A percentile compares a stretch with the other conserved stretches of the same genome.
Conservation (phyloP, 2,329 filamentous ascomycete genomes). For the Thielaviopsis ethacetica region DNA sequence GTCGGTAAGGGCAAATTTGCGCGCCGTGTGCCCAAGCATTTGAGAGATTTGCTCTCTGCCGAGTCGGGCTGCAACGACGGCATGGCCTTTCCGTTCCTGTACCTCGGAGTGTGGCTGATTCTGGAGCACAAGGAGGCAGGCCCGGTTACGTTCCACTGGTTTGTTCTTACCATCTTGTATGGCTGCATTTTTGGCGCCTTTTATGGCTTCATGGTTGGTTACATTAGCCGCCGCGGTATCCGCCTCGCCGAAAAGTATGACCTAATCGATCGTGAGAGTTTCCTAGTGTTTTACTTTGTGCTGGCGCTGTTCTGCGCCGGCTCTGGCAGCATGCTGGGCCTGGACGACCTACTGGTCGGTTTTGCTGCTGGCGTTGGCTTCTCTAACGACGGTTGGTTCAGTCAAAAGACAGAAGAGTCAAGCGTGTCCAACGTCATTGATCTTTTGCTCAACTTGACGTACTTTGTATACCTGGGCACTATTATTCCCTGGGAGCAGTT, state of each 20-base stretch:
- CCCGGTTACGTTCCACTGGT: conserved; percentile 67
- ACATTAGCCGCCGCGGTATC: conserved; percentile 79
- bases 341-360: conserved; percentile 87
- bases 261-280: conserved; percentile 88
- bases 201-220: conserved; percentile 76
- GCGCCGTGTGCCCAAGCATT: conserved; percentile 90
- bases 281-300: conserved; percentile 96
- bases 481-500: conserved; percentile 94
- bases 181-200: conserved; percentile 88
- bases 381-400: conserved; percentile 98
- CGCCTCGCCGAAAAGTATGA: conserved; percentile 71
- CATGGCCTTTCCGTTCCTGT: conserved; percentile 98
- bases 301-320: conserved; percentile 90
- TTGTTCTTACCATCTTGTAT: conserved; percentile 80
- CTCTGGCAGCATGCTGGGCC: conserved; percentile 74
- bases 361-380: conserved; percentile 96
- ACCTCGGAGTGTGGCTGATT: conserved; percentile 79
- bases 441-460: conserved; percentile 86
- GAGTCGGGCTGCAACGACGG: conserved; percentile 98
- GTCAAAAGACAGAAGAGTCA: conserved; percentile 93
- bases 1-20: conserved; percentile 98
- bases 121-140: conserved; percentile 54
- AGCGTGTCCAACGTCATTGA: conserved; percentile 99
- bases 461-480: conserved; percentile 94
- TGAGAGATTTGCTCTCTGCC: conserved; percentile 84